Evolutionary conservation across 345 rosid species (phyloP).

Genomic region (Anastatica hierochuntica): DNA sequence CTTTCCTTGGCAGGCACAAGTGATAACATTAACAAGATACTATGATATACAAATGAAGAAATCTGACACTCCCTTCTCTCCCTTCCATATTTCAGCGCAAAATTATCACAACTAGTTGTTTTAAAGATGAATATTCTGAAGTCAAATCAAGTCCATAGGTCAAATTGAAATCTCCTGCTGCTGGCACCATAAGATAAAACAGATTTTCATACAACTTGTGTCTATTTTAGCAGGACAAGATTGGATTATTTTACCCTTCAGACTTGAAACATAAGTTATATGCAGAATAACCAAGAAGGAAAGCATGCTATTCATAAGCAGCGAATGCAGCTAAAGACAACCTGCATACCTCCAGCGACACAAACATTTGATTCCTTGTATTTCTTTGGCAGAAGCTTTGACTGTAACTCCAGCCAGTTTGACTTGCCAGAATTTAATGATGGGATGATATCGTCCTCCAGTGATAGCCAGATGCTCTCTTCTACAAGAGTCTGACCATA

Average conservation of each 20-base stretch:
- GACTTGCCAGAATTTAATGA: conserved; percentile 57
- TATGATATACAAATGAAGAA: conserved; percentile 9
- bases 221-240: conserved; percentile 1
- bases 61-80: not conserved
- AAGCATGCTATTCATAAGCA: not conserved
- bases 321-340: conserved; percentile 23
- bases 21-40: conserved; percentile 8
- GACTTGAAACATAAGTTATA: conserved; percentile 3
- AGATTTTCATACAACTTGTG: conserved; percentile 1
- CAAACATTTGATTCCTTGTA: conserved; percentile 73
- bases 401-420: conserved; percentile 93
- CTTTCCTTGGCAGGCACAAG: conserved; percentile 5
- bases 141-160: conserved; percentile 2
- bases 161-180: conserved; percentile 1
- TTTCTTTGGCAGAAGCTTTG: conserved; percentile 57
- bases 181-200: conserved; percentile 3
- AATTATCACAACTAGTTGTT: not conserved
- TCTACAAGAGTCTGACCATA: conserved; percentile 48
- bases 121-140: not conserved
- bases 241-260: conserved; percentile 4
- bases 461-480: conserved; percentile 75
- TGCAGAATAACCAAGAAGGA: conserved; percentile 7
- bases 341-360: conserved; percentile 93
- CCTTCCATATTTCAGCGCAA: conserved; percentile 2
- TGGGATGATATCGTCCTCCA: conserved; percentile 89